Evolutionary conservation across 2,329 filamentous ascomycete genomes (phyloP).

Genomic region (Xylariaceae sp.): DNA sequence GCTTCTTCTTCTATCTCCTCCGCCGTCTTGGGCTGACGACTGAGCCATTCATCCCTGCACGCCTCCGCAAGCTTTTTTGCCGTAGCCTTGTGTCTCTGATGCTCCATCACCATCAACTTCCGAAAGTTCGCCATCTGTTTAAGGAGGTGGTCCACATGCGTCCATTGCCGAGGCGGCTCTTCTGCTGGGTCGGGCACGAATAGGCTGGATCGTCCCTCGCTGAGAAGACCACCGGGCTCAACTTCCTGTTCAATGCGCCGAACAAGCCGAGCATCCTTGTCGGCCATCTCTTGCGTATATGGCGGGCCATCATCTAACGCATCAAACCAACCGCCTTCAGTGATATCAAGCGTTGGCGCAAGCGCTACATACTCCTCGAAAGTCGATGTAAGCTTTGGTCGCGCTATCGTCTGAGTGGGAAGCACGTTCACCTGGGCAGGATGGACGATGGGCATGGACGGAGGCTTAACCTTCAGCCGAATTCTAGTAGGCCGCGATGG

Average conservation of each 20-base stretch:
- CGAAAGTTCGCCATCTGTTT: conserved; percentile 76
- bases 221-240: conserved; percentile 69
- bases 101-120: conserved; percentile 73
- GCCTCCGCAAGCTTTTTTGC: conserved; percentile 78
- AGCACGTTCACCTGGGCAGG: conserved; percentile 50
- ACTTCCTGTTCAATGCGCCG: conserved; percentile 66
- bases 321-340: conserved; percentile 52
- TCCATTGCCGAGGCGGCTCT: conserved; percentile 73
- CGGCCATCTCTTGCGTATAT: conserved; percentile 57
- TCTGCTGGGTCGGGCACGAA: conserved; percentile 68
- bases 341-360: conserved; percentile 48
- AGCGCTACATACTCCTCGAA: conserved; percentile 55
- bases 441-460: conserved; percentile 53
- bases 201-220: conserved; percentile 61
- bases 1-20: conserved; percentile 82
- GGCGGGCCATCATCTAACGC: conserved; percentile 50
- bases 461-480: conserved; percentile 43
- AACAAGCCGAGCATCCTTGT: conserved; percentile 64
- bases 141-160: conserved; percentile 80
- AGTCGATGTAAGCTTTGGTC: conserved; percentile 47
- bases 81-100: conserved; percentile 65
- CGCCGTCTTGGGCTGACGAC: conserved; percentile 65
- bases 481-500: conserved; percentile 36
- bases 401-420: conserved; percentile 33
- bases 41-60: conserved; percentile 69